These are phyloP conservation scores for Cladosporium sp. DNA, from an alignment of 2,329 filamentous ascomycete genomes.

Conservation along the genomic window DNA sequence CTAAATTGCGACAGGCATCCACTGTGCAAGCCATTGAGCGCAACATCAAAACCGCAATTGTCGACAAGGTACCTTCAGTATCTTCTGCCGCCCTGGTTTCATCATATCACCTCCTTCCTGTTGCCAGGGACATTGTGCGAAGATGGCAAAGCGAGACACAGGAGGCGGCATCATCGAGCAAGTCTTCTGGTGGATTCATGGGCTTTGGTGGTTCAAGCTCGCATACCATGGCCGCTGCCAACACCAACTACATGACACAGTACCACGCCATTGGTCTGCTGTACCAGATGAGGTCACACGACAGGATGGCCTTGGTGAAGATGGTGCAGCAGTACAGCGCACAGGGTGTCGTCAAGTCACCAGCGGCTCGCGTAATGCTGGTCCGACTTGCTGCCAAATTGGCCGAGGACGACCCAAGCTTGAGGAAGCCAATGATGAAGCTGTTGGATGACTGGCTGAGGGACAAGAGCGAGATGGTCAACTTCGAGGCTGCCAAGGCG, in stretches of 20 bases:
- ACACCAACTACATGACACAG: slow-evolving; percentile 95
- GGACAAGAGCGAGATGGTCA: slow-evolving; percentile 99
- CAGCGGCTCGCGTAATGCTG: slow-evolving; percentile 85
- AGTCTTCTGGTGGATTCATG: slow-evolving; percentile 85
- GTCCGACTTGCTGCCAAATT: slow-evolving; percentile 90
- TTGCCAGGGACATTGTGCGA: slow-evolving; percentile 89
- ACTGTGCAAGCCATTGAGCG: slow-evolving; percentile 97
- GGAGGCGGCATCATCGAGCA: slow-evolving; percentile 85
- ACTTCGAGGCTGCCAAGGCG: slow-evolving; percentile 97
- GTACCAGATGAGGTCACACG: slow-evolving; percentile 96
- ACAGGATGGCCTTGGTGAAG: slow-evolving; percentile 97
- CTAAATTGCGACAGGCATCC: slow-evolving; percentile 59
- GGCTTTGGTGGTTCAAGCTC: slow-evolving; percentile 80
- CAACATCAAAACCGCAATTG: slow-evolving; percentile 97
- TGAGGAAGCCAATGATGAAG: slow-evolving; percentile 95
- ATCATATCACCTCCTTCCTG: slow-evolving; percentile 94
- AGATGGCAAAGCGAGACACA: slow-evolving; percentile 99
- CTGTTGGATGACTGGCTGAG: slow-evolving; percentile 93
- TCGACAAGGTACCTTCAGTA: slow-evolving; percentile 97
- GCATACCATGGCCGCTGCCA: slow-evolving; percentile 64
- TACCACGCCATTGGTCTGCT: slow-evolving; percentile 97
- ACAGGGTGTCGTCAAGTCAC: slow-evolving; percentile 88
- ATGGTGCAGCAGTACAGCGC: slow-evolving; percentile 99
- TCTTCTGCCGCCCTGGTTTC: slow-evolving; percentile 94
- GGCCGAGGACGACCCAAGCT: slow-evolving; percentile 82